Percentiles rank a stretch among this genome's conserved stretches.
These are phyloP conservation scores for Fomitiporia mediterranea DNA, from an alignment of 1,284 basidiomycete genomes.

Conservation along the genomic window DNA sequence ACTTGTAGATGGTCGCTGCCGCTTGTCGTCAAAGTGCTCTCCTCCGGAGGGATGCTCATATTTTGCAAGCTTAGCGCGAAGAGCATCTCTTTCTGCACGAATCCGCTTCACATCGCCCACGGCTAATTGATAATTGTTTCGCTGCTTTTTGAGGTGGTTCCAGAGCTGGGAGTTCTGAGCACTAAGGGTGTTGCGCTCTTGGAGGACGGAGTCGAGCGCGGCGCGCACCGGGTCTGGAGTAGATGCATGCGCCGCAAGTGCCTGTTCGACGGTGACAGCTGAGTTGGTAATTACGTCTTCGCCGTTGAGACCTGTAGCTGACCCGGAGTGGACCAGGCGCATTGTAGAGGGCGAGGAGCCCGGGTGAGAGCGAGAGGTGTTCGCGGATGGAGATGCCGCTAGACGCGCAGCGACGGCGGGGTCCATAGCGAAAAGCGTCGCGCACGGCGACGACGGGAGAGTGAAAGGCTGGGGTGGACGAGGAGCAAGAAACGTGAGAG, in stretches of 20 bases:
- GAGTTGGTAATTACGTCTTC: slow-evolving; percentile 25
- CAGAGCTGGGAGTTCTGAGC: slow-evolving; percentile 85
- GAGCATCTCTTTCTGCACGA: slow-evolving; percentile 71
- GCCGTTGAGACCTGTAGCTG: slow-evolving; percentile 26
- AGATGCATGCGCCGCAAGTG: slow-evolving; percentile 49
- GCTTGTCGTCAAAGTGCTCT: slow-evolving; percentile 32
- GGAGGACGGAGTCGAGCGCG: slow-evolving; percentile 69
- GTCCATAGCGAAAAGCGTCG: slow-evolving; percentile 12
- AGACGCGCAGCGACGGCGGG: slow-evolving; percentile 9
- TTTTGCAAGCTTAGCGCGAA: slow-evolving; percentile 46
- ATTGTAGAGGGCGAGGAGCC: slow-evolving; percentile 25
- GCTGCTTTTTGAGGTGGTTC: slow-evolving; percentile 89
- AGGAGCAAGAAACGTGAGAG: neutral
- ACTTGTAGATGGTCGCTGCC: slow-evolving; percentile 4
- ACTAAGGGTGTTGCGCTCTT: slow-evolving; percentile 73
- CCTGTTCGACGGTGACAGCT: slow-evolving; percentile 46
- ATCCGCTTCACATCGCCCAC: slow-evolving; percentile 79
- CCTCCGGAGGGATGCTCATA: slow-evolving; percentile 31
- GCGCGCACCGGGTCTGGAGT: slow-evolving; percentile 53
- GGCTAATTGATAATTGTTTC: slow-evolving; percentile 63
- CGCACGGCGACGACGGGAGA: slow-evolving; percentile 5
- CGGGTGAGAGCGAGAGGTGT: slow-evolving; percentile 22
- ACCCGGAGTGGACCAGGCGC: slow-evolving; percentile 23
- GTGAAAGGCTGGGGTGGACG: neutral
- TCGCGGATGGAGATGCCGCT: slow-evolving; percentile 20